Evolutionary conservation across 495 filamentous ascomycete species (phyloP).

Genomic region (Aspergillus sclerotioniger): DNA sequence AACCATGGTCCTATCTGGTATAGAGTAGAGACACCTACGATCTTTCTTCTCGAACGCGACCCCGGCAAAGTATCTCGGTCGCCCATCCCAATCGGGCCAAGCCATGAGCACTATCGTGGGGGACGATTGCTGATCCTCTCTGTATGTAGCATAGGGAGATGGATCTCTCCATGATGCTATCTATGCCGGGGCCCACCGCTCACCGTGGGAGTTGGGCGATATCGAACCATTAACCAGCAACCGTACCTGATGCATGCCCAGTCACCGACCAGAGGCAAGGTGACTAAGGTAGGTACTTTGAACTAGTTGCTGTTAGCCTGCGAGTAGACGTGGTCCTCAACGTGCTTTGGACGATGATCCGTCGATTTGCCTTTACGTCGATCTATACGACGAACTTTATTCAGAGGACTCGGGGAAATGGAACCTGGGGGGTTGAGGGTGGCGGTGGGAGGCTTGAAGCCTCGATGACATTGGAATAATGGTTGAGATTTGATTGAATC

Average conservation of each 20-base stretch:
- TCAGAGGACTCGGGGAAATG: not conserved
- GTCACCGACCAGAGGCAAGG: not conserved
- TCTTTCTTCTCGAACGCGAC: not conserved
- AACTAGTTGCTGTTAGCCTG: not conserved
- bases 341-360: not conserved
- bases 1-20: no score
- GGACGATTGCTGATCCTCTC: not conserved
- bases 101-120: slow-evolving; percentile 1
- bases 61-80: not conserved
- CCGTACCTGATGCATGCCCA: not conserved
- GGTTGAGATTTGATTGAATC: no score
- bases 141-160: not conserved
- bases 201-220: not conserved
- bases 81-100: not conserved
- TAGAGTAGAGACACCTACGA: no score
- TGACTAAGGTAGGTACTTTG: not conserved
- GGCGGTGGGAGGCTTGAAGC: no score
- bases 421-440: no score
- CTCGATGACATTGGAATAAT: no score
- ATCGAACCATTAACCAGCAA: not conserved
- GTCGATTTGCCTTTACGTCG: not conserved
- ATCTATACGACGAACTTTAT: not conserved
- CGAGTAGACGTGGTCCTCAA: not conserved
- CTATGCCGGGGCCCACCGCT: not conserved
- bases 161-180: slow-evolving; percentile 1